Percentiles rank a stretch among this genome's conserved stretches.
These are phyloP conservation scores for Leccinum boreale DNA, from an alignment of 768 basidiomycete genomes.

Conservation along the genomic window DNA sequence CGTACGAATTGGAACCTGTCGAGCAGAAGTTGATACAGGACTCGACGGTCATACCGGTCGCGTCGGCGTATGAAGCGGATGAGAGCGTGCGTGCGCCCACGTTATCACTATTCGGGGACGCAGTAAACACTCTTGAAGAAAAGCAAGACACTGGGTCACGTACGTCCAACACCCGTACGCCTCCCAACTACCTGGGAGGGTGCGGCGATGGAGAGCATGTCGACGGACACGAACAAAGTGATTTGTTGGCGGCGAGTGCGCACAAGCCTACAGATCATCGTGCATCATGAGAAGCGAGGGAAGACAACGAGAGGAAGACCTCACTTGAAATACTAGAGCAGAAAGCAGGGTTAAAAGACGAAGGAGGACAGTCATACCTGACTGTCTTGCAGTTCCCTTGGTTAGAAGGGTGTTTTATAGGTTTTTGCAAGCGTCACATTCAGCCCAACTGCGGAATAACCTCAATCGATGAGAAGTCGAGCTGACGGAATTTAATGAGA, in stretches of 20 bases:
- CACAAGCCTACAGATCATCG: slow-evolving; percentile 1
- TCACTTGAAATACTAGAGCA: slow-evolving; percentile 4
- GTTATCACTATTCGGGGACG: slow-evolving; percentile 45
- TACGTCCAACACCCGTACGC: slow-evolving; percentile 63
- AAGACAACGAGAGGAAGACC: background rate
- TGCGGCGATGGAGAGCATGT: slow-evolving; percentile 10
- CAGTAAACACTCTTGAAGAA: slow-evolving; percentile 9
- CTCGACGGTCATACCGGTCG: slow-evolving; percentile 60
- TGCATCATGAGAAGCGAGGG: slow-evolving; percentile 1
- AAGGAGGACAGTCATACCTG: slow-evolving; percentile 8
- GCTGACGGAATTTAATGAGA: background rate
- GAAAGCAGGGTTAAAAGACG: slow-evolving; percentile 2
- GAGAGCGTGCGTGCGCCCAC: slow-evolving; percentile 56
- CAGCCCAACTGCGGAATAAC: background rate
- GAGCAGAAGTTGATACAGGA: slow-evolving; percentile 44
- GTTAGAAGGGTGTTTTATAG: slow-evolving; percentile 12
- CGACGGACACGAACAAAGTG: background rate
- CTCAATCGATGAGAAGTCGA: background rate
- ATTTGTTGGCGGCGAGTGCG: background rate
- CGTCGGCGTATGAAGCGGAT: slow-evolving; percentile 42
- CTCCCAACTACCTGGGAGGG: slow-evolving; percentile 54
- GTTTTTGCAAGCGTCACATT: slow-evolving; percentile 4
- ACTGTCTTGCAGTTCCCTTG: background rate
- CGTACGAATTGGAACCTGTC: slow-evolving; percentile 35
- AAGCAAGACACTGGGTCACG: slow-evolving; percentile 12